These are phyloP conservation scores for Phialemoniopsis sp. DNA, from an alignment of 2,329 filamentous ascomycete species.

Conservation along the genomic window DNA sequence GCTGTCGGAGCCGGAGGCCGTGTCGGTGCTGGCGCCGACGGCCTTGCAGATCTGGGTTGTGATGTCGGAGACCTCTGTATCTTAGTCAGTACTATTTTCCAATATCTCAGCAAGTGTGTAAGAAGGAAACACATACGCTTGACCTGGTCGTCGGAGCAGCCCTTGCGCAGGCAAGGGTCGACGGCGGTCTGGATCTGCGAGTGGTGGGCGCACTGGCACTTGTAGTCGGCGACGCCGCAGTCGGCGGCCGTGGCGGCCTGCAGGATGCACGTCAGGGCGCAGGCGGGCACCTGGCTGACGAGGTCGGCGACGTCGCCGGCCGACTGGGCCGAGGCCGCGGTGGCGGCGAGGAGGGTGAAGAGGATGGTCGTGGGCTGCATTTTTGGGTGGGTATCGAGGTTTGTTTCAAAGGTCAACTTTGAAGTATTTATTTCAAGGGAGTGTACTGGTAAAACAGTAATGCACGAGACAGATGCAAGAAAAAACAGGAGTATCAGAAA, in stretches of 20 bases:
- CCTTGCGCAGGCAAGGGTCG: constrained; percentile 9
- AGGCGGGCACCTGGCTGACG: constrained; percentile 8
- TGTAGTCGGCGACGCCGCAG: constrained; percentile 9
- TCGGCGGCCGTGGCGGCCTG: constrained; percentile 8
- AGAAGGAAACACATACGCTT: neutral
- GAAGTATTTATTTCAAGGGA: too few species aligned
- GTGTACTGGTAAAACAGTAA: too few species aligned
- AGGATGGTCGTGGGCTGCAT: constrained; percentile 4
- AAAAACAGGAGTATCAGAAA: too few species aligned
- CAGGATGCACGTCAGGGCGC: constrained; percentile 10
- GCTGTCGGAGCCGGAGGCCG: neutral
- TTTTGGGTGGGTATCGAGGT: neutral
- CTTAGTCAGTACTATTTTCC: too few species aligned
- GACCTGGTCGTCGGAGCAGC: constrained; percentile 4
- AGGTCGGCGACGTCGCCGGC: neutral
- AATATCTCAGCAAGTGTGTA: too few species aligned
- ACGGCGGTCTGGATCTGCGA: constrained; percentile 5
- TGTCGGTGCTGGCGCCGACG: constrained; percentile 1
- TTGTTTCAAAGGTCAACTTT: too few species aligned
- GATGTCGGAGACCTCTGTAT: neutral
- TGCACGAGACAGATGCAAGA: too few species aligned
- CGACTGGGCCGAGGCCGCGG: neutral
- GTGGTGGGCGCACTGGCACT: constrained; percentile 10
- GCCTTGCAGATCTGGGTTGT: constrained; percentile 4
- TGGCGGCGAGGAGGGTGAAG: constrained; percentile 3